Base-by-base conservation (phyloP, 1,284 basidiomycete genomes). In the Gymnopus androsaceus region DNA sequence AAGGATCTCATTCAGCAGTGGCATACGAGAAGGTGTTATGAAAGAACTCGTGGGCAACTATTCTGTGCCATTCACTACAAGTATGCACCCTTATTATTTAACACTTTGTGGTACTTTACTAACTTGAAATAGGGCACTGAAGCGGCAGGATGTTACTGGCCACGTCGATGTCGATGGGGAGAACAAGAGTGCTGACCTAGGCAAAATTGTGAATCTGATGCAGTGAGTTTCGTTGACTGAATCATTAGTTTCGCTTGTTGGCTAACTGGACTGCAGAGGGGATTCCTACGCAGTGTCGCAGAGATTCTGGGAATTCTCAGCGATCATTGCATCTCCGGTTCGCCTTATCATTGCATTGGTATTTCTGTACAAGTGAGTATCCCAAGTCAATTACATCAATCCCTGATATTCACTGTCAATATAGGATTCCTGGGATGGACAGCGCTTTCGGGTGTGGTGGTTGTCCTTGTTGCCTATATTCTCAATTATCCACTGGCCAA, bases 341-440 rank as follows among this genome's bases (percentile, higher is more conserved):
- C 86, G 92, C 53, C 78, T 94, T 31, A 73, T 78, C 15, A 88
- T 94, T 48, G 89, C 91, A 2, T 70, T 88, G 27, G 67, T 82
- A 6, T 92, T 91, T 71, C 76, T 94, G 3, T 91, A 93, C 69
- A 77, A 81, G 89, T 90, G 60, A 63, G 82, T 71, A 15, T 37
- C 11, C 17, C 21, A 12, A n/a, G 19, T 33, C 14, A n/a, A 40
- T 44, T 34, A 23, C 28, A 27, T 47, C 44, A 11, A 25, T 14
- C 34, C n/a, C 60, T 37, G 58, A 31, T 38, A 11, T 50, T 23
- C 37, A 44, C 48, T n/a, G n/a, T n/a, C n/a, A n/a, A 15, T 19
- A 28, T 17, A 59, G 92, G 90, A 50, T 75, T 94, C 27, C 78
- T 94, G 37, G 92, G 92, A 7, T 92, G 90, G 88, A 89, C 89